Percentiles rank a stretch among this genome's conserved stretches.
phyloP scores from a whole-genome alignment of 106 monocot genomes.

The Platanthera zijinensis region DNA sequence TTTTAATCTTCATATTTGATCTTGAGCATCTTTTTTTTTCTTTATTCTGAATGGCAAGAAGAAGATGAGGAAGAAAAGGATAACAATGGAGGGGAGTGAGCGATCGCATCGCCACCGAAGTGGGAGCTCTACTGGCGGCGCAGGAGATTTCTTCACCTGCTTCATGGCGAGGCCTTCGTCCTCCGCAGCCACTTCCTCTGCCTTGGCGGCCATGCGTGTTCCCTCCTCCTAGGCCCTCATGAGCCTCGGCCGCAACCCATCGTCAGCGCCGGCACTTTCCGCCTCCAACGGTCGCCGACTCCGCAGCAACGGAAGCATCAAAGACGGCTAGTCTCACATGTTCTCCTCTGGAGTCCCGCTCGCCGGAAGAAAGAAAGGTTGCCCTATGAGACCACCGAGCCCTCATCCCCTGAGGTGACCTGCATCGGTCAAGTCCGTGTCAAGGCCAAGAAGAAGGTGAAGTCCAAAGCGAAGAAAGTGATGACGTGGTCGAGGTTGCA shows the following conservation, averaged over 20 bases:
- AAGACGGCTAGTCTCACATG: constrained; percentile 83
- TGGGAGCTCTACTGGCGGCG: constrained; percentile 18
- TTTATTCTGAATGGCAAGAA: neutral
- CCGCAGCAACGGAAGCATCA: constrained; percentile 57
- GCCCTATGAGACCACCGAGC: constrained; percentile 69
- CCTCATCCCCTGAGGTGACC: constrained; percentile 91
- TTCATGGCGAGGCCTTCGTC: constrained; percentile 69
- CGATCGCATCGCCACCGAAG: constrained; percentile 16
- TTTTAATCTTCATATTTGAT: too few species aligned
- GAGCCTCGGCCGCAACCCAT: constrained; percentile 37
- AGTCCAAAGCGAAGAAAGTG: constrained; percentile 8
- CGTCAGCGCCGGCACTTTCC: constrained; percentile 44
- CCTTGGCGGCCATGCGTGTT: constrained; percentile 22
- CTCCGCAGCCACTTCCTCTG: constrained; percentile 18
- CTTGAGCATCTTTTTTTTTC: neutral
- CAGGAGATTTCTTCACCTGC: constrained; percentile 75
- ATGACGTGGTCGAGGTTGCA: constrained; percentile 47
- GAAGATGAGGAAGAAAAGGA: constrained; percentile 5
- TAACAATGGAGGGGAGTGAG: constrained; percentile 5
- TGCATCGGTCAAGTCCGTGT: constrained; percentile 97
- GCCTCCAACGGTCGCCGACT: constrained; percentile 68
- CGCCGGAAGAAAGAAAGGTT: constrained; percentile 31
- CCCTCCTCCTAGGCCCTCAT: constrained; percentile 47
- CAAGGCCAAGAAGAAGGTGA: constrained; percentile 35
- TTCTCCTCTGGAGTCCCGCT: constrained; percentile 34